These are phyloP conservation scores for Litsea cubeba DNA, from an alignment of 164 flowering plant genomes.

Conservation along the genomic window DNA sequence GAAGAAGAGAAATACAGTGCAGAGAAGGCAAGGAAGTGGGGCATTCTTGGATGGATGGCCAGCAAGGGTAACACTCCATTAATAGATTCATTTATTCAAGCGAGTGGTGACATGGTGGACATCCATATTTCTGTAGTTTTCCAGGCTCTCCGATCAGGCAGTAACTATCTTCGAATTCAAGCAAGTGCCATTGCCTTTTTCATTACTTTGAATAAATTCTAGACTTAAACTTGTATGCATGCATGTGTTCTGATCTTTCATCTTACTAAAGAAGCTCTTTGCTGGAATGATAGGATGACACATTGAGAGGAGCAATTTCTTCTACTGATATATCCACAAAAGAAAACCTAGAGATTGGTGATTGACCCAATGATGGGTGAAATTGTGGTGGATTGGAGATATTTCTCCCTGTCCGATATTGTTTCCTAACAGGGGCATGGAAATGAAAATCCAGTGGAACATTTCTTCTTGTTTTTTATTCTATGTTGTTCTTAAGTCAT, in stretches of 20 bases:
- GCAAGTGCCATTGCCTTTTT: neutral
- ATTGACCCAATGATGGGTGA: too few species aligned
- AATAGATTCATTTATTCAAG: conserved; percentile 1
- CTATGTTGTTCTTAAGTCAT: too few species aligned
- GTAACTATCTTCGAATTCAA: conserved; percentile 7
- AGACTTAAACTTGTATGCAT: conserved; percentile 1
- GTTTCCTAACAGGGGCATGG: too few species aligned
- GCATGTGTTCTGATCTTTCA: neutral
- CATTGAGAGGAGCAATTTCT: conserved; percentile 29
- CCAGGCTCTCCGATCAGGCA: conserved; percentile 2
- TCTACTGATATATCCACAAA: conserved; percentile 34
- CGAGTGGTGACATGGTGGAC: conserved; percentile 11
- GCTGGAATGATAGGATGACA: conserved; percentile 5
- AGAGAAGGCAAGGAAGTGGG: conserved; percentile 1
- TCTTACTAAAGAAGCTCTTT: neutral
- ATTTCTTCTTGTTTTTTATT: too few species aligned
- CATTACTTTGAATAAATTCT: neutral
- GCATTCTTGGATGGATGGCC: conserved; percentile 3
- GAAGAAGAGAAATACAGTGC: neutral
- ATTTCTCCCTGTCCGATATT: too few species aligned
- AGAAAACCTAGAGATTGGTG: neutral
- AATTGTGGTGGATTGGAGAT: too few species aligned
- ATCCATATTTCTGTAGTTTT: conserved; percentile 4
- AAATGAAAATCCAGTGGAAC: too few species aligned
- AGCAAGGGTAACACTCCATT: neutral